Evolutionary conservation across 345 rosid species (phyloP), one percentile per base, ranked within the genome.

Genomic region (Bruguiera parviflora): DNA sequence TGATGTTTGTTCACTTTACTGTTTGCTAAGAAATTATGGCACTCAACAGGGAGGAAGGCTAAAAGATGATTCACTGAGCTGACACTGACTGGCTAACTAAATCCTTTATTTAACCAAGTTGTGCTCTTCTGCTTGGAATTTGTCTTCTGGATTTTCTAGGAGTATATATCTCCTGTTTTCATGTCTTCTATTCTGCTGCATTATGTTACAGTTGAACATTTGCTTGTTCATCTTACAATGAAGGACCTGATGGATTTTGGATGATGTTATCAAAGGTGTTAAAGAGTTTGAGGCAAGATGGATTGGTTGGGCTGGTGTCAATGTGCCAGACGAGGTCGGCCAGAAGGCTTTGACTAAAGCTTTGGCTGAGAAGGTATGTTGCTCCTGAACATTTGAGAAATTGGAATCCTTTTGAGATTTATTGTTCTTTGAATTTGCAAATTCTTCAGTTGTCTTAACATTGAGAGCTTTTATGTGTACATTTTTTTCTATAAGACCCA

Each of bases 221-320:
- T 52, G 19, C 59, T 58, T 24, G 25, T 77, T 65, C 21, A 32
- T 46, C 66, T 19, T 60, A 21, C 66, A 71, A 53, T 60, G 53
- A 46, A 70, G 66, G 65, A 76, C 46, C 64, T 80, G 56, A 78
- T 79, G 80, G 58, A 68, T 73, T 78, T 68, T 82, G 52, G 68
- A 71, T 82, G 75, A 71, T 56, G 37, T 75, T 74, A 71, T 81
- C 64, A 63, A 81, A 92, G 99, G 99, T 78, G 97, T 96, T 25
- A 96, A 96, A 85, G 99, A 88, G 60, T 90, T 96, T 61, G 99
- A 96, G 75, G 98, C 98, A 16, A 92, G 92, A 79, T 96, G 99
- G 99, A 96, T 96, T 62, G 99, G 99, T 55, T 96, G 98, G 99
- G 99, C 99, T 66, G 99, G 99, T 11, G 99, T 96, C 25, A 92